Evolutionary conservation across 2,329 filamentous ascomycete genomes (phyloP).

Genomic region (Fusarium coicis): DNA sequence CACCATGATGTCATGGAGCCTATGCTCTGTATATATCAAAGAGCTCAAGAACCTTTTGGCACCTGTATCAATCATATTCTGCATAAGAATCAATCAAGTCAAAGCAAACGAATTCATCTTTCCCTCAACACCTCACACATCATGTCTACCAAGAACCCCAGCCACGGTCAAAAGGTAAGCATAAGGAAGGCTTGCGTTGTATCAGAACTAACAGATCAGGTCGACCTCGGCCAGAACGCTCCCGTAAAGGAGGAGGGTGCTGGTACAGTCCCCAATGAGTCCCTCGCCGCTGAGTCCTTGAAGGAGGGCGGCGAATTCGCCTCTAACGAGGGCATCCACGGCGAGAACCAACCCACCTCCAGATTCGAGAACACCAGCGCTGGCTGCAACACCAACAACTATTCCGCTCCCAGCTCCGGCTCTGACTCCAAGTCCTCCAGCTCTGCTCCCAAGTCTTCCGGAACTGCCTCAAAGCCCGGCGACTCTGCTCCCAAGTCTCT

Average conservation of each 20-base stretch:
- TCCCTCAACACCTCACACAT: background rate
- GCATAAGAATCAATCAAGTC: background rate
- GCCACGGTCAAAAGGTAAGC: slow-evolving; percentile 41
- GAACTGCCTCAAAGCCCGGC: background rate
- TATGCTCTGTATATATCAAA: slow-evolving; percentile 24
- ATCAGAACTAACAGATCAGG: slow-evolving; percentile 49
- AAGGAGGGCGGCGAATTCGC: slow-evolving; percentile 68
- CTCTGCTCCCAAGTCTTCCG: background rate
- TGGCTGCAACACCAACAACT: background rate
- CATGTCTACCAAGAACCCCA: slow-evolving; percentile 37
- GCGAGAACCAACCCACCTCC: slow-evolving; percentile 33
- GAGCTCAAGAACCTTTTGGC: slow-evolving; percentile 5
- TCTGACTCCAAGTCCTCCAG: slow-evolving; percentile 4
- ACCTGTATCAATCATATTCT: background rate
- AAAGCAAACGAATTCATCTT: background rate
- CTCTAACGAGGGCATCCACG: slow-evolving; percentile 63
- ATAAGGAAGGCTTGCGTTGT: background rate
- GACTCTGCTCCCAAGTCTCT: slow-evolving; percentile 10
- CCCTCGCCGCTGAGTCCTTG: slow-evolving; percentile 80
- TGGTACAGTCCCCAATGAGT: slow-evolving; percentile 73
- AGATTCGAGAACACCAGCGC: slow-evolving; percentile 10
- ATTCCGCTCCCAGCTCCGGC: slow-evolving; percentile 5
- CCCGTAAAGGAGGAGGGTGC: slow-evolving; percentile 68
- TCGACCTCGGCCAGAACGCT: slow-evolving; percentile 58
- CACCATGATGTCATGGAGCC: slow-evolving; percentile 35